Evolutionary conservation across 2,329 filamentous ascomycete genomes (phyloP), one percentile per base, ranked within the genome.

Genomic region (Shiraia sp.): DNA sequence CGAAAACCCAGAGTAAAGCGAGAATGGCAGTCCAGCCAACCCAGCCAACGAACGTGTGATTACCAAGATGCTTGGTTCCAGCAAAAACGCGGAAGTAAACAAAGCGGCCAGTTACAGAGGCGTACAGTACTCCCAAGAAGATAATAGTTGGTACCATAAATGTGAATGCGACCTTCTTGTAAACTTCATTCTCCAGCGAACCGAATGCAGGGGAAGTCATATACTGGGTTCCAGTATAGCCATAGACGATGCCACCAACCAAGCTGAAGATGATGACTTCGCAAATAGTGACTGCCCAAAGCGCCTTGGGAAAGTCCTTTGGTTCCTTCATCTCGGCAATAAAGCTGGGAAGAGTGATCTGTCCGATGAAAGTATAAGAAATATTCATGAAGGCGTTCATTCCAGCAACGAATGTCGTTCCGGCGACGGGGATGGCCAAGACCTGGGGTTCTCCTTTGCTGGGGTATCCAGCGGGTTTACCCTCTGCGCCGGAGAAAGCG

Each of bases 71-170:
- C 45, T 79, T 80, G 10, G 89, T 87, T 57, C 84, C 83, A 42
- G 86, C 82, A 70, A 95, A 96, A 13, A 93, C 65, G 50, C 89
- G 87, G 80, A 96, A 95, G 75, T 96, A 95, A 60, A 96, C 75
- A 73, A 96, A 96, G 22, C 91, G 86, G 1, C 88, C 87, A 3
- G 89, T 91, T 1, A 96, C 89, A 0, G 88, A 93, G 10, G 91
- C 90, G 65, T 96, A 96, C 13, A 96, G 72, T 0, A 95, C 89
- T 6, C 91, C 91, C 4, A 96, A 72, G 75, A 96, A 96, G 63
- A 96, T 90, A 52, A 96, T 79, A 0, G 91, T 96, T 0, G 91
- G 91, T 23, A 96, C 87, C 90, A 96, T 96, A 75, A 96, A 95
- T 10, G 87, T 90, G 71, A 95, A 96, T 0, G 88, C 81, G 2